These are phyloP conservation scores for Phytophthora ohioensis DNA, from an alignment of 352 stramenopile species.

Conservation along the genomic window DNA sequence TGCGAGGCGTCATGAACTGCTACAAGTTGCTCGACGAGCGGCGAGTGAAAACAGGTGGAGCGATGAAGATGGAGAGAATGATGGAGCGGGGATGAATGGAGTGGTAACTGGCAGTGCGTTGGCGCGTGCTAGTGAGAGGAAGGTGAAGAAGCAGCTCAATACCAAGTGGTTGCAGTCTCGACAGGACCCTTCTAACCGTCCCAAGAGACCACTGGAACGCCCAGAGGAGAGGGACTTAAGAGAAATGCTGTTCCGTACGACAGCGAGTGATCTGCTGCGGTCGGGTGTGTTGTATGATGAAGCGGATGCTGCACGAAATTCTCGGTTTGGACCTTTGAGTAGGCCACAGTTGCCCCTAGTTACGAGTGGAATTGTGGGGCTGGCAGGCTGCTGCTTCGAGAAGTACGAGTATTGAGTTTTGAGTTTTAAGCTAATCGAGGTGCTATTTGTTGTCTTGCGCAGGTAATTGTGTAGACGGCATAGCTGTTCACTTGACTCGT, in stretches of 20 bases:
- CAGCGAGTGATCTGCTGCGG: conserved; percentile 44
- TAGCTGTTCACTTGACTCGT: neutral
- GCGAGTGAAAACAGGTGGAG: conserved; percentile 21
- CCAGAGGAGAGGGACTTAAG: conserved; percentile 58
- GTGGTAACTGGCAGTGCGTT: conserved; percentile 29
- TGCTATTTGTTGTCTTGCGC: neutral
- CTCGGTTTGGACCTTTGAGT: conserved; percentile 34
- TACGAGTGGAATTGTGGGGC: conserved; percentile 53
- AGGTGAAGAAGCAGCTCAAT: conserved; percentile 76
- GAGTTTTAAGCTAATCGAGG: neutral
- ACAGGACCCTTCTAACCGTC: conserved; percentile 62
- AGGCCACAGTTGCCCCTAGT: conserved; percentile 33
- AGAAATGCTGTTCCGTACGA: conserved; percentile 53
- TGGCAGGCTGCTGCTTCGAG: conserved; percentile 69
- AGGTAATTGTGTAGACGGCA: neutral
- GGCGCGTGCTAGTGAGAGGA: conserved; percentile 57
- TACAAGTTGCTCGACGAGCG: conserved; percentile 26
- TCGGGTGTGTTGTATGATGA: conserved; percentile 58
- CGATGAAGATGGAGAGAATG: conserved; percentile 24
- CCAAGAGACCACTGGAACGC: conserved; percentile 53
- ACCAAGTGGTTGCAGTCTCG: conserved; percentile 65
- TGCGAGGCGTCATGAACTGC: conserved; percentile 34
- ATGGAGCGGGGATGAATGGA: conserved; percentile 6
- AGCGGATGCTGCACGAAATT: conserved; percentile 29
- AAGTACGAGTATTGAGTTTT: conserved; percentile 30